Percentiles rank a stretch among this genome's conserved stretches.
phyloP scores from a whole-genome alignment of 1,139 yeast species.

The Zygosaccharomyces pseudobailii region DNA sequence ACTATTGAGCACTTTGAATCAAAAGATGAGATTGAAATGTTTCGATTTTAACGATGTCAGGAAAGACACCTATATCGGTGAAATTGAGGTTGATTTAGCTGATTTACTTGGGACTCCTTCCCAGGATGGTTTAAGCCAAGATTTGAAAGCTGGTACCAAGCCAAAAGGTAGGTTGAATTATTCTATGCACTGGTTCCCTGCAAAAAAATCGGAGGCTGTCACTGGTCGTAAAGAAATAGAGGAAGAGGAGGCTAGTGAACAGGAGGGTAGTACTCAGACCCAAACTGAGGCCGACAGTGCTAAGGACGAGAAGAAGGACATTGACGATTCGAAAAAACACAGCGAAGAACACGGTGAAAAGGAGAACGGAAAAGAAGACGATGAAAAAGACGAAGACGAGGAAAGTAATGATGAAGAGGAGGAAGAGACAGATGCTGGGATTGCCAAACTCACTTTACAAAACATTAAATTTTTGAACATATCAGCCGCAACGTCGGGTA shows the following conservation, averaged over 20 bases:
- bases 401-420: slow-evolving; percentile 26
- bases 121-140: slow-evolving; percentile 22
- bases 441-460: slow-evolving; percentile 63
- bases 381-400: slow-evolving; percentile 8
- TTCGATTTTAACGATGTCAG: slow-evolving; percentile 51
- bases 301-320: too few species aligned
- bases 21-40: slow-evolving; percentile 51
- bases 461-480: slow-evolving; percentile 69
- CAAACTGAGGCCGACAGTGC: slow-evolving; percentile 1
- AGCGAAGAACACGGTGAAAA: slow-evolving; percentile 2
- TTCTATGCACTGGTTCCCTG: slow-evolving; percentile 63
- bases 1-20: slow-evolving; percentile 54
- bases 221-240: slow-evolving; percentile 2
- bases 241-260: neutral
- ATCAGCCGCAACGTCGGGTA: slow-evolving; percentile 60
- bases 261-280: slow-evolving; percentile 1
- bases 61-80: slow-evolving; percentile 54
- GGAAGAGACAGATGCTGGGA: slow-evolving; percentile 63
- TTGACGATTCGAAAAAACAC: neutral
- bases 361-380: slow-evolving; percentile 7
- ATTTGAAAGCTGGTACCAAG: slow-evolving; percentile 47
- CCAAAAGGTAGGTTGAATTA: slow-evolving; percentile 56
- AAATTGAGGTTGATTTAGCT: slow-evolving; percentile 50
- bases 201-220: slow-evolving; percentile 37
- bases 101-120: slow-evolving; percentile 55